Percentiles rank a stretch among this genome's conserved stretches.
These are phyloP conservation scores for Quercus wislizeni DNA, from an alignment of 306 rosid genomes.

Conservation along the genomic window DNA sequence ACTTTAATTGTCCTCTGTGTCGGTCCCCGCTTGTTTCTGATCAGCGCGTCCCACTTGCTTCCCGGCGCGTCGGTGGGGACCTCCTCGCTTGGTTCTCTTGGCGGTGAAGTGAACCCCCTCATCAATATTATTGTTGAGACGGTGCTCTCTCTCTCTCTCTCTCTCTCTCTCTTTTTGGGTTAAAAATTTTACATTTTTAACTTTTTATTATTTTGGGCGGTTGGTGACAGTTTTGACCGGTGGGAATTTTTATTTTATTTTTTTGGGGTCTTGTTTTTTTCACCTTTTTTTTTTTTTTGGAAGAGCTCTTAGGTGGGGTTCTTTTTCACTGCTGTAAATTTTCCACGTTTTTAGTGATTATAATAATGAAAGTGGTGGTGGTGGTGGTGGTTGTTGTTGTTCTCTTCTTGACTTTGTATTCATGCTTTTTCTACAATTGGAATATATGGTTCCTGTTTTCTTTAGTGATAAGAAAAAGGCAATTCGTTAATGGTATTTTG, in stretches of 20 bases:
- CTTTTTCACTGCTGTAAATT: constrained; percentile 22
- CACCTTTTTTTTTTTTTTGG: neutral
- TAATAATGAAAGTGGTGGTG: constrained; percentile 13
- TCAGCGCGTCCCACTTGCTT: constrained; percentile 47
- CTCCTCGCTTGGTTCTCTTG: constrained; percentile 58
- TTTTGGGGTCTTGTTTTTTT: too few species aligned
- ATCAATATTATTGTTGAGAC: neutral
- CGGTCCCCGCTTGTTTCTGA: constrained; percentile 56
- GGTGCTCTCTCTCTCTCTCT: neutral
- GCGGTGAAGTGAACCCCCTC: constrained; percentile 16
- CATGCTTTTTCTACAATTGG: neutral
- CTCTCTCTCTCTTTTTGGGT: too few species aligned
- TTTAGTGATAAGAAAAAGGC: neutral
- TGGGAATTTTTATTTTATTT: neutral
- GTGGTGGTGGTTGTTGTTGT: too few species aligned
- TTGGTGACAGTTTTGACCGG: constrained; percentile 24
- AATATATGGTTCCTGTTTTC: neutral
- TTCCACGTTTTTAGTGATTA: neutral
- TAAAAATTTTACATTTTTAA: neutral
- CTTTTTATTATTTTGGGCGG: constrained; percentile 4
- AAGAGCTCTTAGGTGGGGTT: neutral
- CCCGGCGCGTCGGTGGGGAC: constrained; percentile 49
- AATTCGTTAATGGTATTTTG: too few species aligned
- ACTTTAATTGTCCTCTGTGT: constrained; percentile 84
- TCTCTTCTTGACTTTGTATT: neutral